Evolutionary conservation across 352 stramenopile genomes (phyloP).

Genomic region (Thraustochytrium sp.): DNA sequence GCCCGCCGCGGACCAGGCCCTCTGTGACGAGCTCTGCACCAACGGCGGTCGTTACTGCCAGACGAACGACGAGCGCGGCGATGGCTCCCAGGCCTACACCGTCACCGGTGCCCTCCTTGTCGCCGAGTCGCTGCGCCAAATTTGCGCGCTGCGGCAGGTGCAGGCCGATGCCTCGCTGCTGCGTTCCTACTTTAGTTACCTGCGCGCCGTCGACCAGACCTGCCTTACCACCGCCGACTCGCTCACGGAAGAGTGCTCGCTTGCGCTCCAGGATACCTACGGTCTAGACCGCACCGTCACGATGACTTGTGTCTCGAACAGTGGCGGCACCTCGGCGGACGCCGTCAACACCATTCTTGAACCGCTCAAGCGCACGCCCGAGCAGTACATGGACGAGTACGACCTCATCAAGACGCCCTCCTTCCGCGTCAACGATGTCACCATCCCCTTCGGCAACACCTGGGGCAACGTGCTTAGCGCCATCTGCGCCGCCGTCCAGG

Average conservation of each 20-base stretch:
- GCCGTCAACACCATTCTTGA: neutral
- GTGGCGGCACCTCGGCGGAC: neutral
- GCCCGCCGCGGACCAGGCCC: neutral
- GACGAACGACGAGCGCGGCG: neutral
- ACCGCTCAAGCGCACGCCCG: neutral
- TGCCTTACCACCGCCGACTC: neutral
- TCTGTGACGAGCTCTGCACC: neutral
- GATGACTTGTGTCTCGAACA: neutral
- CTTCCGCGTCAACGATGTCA: neutral
- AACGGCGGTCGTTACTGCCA: neutral
- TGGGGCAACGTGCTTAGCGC: conserved; percentile 27
- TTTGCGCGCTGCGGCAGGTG: neutral
- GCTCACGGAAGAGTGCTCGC: neutral
- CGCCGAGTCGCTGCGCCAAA: neutral
- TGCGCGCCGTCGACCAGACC: neutral
- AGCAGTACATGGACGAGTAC: neutral
- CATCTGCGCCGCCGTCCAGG: conserved; percentile 1
- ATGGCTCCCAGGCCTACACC: neutral
- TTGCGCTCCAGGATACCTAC: neutral
- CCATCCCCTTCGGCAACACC: conserved; percentile 13
- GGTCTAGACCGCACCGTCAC: neutral
- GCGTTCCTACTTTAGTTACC: neutral
- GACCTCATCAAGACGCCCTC: neutral
- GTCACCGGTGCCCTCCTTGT: neutral
- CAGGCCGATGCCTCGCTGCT: neutral